phyloP scores from a whole-genome alignment of 306 rosid genomes.

The Cicer chorassanicum region DNA sequence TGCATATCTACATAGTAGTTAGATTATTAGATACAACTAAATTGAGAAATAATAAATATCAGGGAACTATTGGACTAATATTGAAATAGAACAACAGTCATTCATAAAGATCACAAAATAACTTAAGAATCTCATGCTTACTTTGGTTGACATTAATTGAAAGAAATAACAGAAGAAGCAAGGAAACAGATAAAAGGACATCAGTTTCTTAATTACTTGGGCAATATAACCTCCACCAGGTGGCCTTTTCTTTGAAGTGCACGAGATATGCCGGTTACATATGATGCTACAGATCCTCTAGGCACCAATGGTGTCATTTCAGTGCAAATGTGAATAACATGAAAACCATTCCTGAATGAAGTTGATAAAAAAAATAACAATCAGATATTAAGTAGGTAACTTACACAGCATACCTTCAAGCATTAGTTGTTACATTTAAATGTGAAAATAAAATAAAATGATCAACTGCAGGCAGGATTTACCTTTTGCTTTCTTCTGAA shows the following conservation, averaged over 20 bases:
- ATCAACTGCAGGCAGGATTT: conserved; percentile 42
- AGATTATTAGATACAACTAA: conserved; percentile 45
- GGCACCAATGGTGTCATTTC: conserved; percentile 85
- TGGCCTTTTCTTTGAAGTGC: conserved; percentile 92
- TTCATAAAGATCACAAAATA: conserved; percentile 27
- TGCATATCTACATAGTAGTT: conserved; percentile 58
- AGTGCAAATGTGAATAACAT: conserved; percentile 84
- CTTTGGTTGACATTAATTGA: conserved; percentile 21
- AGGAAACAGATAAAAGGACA: conserved; percentile 32
- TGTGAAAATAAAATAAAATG: conserved; percentile 18
- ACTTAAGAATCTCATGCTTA: conserved; percentile 30
- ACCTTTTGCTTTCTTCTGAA: conserved; percentile 60
- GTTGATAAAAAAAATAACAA: conserved; percentile 43
- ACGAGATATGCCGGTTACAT: conserved; percentile 82
- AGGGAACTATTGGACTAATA: not conserved
- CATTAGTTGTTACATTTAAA: not conserved
- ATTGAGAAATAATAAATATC: conserved; percentile 41
- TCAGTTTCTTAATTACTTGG: conserved; percentile 65
- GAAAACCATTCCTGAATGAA: conserved; percentile 73
- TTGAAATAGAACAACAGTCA: not conserved
- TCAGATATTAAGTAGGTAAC: conserved; percentile 21
- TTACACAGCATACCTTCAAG: too few relatives aligned
- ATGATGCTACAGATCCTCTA: conserved; percentile 76
- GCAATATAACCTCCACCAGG: conserved; percentile 88
- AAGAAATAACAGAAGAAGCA: conserved; percentile 22